Evolutionary conservation across 768 basidiomycete genomes (phyloP), one percentile per base, ranked within the genome.

Genomic region (Termitomyces sp.): DNA sequence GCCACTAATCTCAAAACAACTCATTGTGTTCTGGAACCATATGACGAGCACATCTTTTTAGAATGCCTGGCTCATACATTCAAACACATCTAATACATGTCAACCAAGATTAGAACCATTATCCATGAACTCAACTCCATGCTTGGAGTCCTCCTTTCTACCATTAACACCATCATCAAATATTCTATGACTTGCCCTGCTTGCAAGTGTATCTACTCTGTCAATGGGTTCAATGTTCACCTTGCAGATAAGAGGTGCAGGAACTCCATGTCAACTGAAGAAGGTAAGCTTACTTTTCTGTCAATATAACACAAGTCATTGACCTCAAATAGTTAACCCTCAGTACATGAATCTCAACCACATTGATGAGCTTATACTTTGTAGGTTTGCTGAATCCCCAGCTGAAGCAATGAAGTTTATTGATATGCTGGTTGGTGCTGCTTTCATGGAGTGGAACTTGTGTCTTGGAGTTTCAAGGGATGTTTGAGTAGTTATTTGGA

Each of bases 361-460:
- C n/a, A 29, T 47, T 10, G 17, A 29, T 0, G 29, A 47, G 17
- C 29, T 47, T 11, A 21, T 7, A 17, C 46, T 47, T 21, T 8
- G 17, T 29, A 31, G 10, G 32, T 47, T 47, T 32, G 0, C 29
- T 4, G 8, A 47, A 7, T 4, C 32, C 29, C 46, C 3, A 10
- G 46, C 17, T 10, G 11, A 8, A 21, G 14, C 45, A 9, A 14
- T 47, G 0, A 21, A 47, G 5, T 47, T 47, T 42, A 34, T 60
- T 21, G 49, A 63, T 38, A 49, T n/a, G 2, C 48, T 48, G 7
- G 37, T 60, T 23, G 56, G 59, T 1, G 48, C 46, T 7, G 58
- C 61, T 0, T 59, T 62, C 41, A 23, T 59, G 12, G 58, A 62
- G 19, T 64, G 61, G 61, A 64, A 64, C 51, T 62, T 59, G 0